Evolutionary conservation across 345 rosid genomes (phyloP), one percentile per base, ranked within the genome.

Genomic region (Hevea brasiliensis): DNA sequence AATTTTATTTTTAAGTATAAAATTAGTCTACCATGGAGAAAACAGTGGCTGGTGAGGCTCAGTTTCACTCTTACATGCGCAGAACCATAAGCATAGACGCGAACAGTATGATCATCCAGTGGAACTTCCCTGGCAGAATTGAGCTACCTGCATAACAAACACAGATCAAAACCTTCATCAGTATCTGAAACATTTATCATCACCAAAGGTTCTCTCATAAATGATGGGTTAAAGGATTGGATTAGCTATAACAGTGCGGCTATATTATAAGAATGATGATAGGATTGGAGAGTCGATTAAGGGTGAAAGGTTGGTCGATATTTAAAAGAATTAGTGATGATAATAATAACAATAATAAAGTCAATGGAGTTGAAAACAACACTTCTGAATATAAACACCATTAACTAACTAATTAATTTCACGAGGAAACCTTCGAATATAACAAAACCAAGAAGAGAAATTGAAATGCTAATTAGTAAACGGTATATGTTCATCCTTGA

Each of bases 81-180:
- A 76, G 54, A 69, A 65, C 67, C 80, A 83, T 69, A 65, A 71
- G 85, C 42, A 71, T 53, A 7, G 84, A 69, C 29, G 76, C 35
- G 20, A 80, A 17, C 73, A 81, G 20, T 24, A 86, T 65, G 35
- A 76, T 73, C 81, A 74, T 71, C 91, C 84, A 80, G 1, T 68
- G 85, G 45, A 80, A 72, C 72, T 68, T 84, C 54, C 84, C 88
- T 18, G 88, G 87, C 50, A 79, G 64, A 69, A 71, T 71, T 23
- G 85, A 54, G 68, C 62, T 67, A 47, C 72, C 91, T 89, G 88
- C 27, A 57, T 64, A 57, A 68, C 74, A 65, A 54, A 61, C 23
- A 27, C 68, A 53, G 27, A 60, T 37, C 9, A 64, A 15, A 27
- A 56, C 11, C n/a, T n/a, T 12, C 21, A 48, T 78, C 60, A 76